phyloP scores from a whole-genome alignment of 441 rosid genomes.

The Pelargonium citronellum region DNA sequence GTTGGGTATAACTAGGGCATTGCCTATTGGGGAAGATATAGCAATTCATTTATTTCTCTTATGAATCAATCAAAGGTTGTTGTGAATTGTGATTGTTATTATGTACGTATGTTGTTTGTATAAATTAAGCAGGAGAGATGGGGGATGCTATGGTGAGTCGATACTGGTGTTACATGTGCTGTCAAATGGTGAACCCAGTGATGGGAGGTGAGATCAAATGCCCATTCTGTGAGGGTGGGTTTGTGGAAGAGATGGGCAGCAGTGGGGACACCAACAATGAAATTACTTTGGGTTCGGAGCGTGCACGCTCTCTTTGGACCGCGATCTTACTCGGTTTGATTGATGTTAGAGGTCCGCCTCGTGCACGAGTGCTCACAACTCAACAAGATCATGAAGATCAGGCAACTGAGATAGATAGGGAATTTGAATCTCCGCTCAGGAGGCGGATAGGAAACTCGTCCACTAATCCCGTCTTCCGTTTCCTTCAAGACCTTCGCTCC shows the following conservation, averaged over 20 bases:
- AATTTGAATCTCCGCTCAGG: constrained; percentile 30
- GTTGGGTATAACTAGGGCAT: background rate
- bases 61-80: background rate
- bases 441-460: constrained; percentile 34
- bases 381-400: background rate
- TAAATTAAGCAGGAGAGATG: constrained; percentile 21
- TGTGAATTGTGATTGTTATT: background rate
- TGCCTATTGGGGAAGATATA: background rate
- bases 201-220: constrained; percentile 41
- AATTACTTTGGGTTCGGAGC: constrained; percentile 33
- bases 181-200: constrained; percentile 34
- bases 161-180: constrained; percentile 51
- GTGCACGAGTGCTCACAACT: constrained; percentile 12
- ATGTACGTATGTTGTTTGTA: background rate
- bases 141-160: constrained; percentile 31
- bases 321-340: constrained; percentile 45
- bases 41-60: background rate
- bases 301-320: constrained; percentile 40
- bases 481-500: constrained; percentile 36
- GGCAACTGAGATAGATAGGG: constrained; percentile 31
- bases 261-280: constrained; percentile 17
- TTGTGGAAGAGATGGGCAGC: constrained; percentile 40
- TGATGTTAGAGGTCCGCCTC: constrained; percentile 25
- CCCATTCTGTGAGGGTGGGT: constrained; percentile 46
- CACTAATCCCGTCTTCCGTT: constrained; percentile 18